phyloP scores from a whole-genome alignment of 805 yeast genomes.

The Vanderwaltozyma tropicalis region DNA sequence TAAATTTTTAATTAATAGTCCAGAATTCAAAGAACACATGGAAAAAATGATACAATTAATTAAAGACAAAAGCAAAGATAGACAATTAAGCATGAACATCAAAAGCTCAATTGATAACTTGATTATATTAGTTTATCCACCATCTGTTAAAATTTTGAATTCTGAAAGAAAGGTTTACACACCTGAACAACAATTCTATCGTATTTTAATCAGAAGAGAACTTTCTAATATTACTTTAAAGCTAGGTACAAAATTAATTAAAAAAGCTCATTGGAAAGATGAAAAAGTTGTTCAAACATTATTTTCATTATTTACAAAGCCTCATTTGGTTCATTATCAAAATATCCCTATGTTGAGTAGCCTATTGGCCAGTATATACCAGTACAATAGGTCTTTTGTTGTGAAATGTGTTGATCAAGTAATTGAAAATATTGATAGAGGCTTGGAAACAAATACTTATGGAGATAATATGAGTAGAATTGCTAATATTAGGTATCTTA shows the following conservation, averaged over 20 bases:
- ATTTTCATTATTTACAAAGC: constrained; percentile 39
- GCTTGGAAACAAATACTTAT: constrained; percentile 55
- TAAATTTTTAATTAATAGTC: constrained; percentile 44
- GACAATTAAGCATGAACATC: constrained; percentile 41
- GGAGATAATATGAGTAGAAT: constrained; percentile 49
- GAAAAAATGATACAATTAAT: constrained; percentile 51
- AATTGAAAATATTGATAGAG: constrained; percentile 53
- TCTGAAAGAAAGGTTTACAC: constrained; percentile 21
- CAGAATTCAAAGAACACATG: constrained; percentile 50
- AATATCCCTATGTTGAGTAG: constrained; percentile 41
- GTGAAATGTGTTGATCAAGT: constrained; percentile 47
- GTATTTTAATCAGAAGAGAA: constrained; percentile 42
- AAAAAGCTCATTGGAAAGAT: constrained; percentile 39
- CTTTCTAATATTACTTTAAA: constrained; percentile 31
- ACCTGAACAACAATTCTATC: constrained; percentile 40
- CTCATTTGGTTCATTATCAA: constrained; percentile 53
- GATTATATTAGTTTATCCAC: constrained; percentile 46
- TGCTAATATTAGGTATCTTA: constrained; percentile 50
- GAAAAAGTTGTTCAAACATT: constrained; percentile 28
- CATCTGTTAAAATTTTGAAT: constrained; percentile 32
- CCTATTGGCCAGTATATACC: constrained; percentile 32
- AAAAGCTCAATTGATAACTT: constrained; percentile 50
- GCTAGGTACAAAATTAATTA: constrained; percentile 30
- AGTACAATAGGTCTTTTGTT: constrained; percentile 32
- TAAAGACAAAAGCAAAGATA: constrained; percentile 38